These are phyloP conservation scores for Sporobolomyces phaffii DNA, from an alignment of 768 basidiomycete species.

Conservation along the genomic window DNA sequence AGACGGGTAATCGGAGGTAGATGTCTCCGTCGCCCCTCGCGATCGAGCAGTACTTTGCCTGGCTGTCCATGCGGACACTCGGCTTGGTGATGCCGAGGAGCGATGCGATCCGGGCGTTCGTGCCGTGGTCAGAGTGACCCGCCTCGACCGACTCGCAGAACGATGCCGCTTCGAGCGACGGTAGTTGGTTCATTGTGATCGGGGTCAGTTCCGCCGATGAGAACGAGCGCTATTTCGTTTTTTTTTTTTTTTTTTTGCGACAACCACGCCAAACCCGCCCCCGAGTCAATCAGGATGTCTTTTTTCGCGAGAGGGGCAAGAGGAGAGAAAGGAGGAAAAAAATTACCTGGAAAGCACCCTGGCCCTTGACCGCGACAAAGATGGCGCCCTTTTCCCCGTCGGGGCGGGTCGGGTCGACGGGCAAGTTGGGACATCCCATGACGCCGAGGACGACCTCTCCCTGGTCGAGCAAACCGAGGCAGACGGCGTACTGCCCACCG, in stretches of 20 bases:
- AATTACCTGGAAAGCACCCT: slow-evolving; percentile 68
- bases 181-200: slow-evolving; percentile 51
- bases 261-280: too few relatives aligned
- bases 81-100: slow-evolving; percentile 61
- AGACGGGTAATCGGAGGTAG: slow-evolving; percentile 71
- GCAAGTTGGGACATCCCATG: slow-evolving; percentile 89
- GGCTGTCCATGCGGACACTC: slow-evolving; percentile 84
- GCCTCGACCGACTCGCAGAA: slow-evolving; percentile 91
- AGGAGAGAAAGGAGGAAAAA: not conserved
- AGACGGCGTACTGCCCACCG: slow-evolving; percentile 88
- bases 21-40: slow-evolving; percentile 77
- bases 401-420: slow-evolving; percentile 54
- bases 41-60: slow-evolving; percentile 87
- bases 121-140: slow-evolving; percentile 75
- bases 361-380: slow-evolving; percentile 78
- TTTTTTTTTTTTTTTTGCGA: too few relatives aligned
- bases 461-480: slow-evolving; percentile 74
- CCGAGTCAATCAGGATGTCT: too few relatives aligned
- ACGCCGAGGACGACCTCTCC: slow-evolving; percentile 72
- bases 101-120: slow-evolving; percentile 66
- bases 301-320: too few relatives aligned
- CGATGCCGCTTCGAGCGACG: slow-evolving; percentile 53
- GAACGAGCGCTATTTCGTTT: slow-evolving; percentile 42
- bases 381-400: slow-evolving; percentile 67
- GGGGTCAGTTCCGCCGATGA: slow-evolving; percentile 50